Evolutionary conservation across 2,329 filamentous ascomycete genomes (phyloP).

Genomic region (Sclerotinia subarctica): DNA sequence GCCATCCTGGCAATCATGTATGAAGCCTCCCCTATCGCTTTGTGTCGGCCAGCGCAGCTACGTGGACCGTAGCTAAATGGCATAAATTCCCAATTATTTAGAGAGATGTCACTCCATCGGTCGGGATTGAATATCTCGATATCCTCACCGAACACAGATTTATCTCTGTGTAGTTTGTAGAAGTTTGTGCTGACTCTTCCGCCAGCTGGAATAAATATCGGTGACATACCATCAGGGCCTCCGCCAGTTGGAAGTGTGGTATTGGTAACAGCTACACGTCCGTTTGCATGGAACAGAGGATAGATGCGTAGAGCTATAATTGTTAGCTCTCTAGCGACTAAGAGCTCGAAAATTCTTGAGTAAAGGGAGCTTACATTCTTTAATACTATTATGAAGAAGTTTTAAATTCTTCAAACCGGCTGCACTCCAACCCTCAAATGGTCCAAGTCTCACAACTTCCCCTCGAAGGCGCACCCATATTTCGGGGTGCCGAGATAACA

Average conservation of each 20-base stretch:
- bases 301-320: slow-evolving; percentile 27
- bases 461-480: neutral
- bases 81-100: slow-evolving; percentile 62
- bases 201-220: slow-evolving; percentile 24
- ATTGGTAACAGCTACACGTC: slow-evolving; percentile 21
- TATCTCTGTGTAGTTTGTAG: slow-evolving; percentile 13
- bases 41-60: slow-evolving; percentile 59
- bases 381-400: slow-evolving; percentile 6
- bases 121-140: slow-evolving; percentile 69
- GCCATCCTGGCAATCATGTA: slow-evolving; percentile 25
- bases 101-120: slow-evolving; percentile 61
- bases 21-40: slow-evolving; percentile 24
- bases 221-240: slow-evolving; percentile 21
- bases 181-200: slow-evolving; percentile 7
- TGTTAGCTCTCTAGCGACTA: neutral
- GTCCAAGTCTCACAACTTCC: neutral
- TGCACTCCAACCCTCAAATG: neutral
- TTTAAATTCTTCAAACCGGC: neutral
- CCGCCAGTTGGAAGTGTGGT: slow-evolving; percentile 27
- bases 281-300: slow-evolving; percentile 27
- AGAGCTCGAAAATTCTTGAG: accelerated
- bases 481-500: neutral
- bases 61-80: slow-evolving; percentile 69
- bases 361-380: neutral
- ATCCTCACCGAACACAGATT: slow-evolving; percentile 61